phyloP scores from a whole-genome alignment of 345 rosid species.

The Gossypium herbaceum region DNA sequence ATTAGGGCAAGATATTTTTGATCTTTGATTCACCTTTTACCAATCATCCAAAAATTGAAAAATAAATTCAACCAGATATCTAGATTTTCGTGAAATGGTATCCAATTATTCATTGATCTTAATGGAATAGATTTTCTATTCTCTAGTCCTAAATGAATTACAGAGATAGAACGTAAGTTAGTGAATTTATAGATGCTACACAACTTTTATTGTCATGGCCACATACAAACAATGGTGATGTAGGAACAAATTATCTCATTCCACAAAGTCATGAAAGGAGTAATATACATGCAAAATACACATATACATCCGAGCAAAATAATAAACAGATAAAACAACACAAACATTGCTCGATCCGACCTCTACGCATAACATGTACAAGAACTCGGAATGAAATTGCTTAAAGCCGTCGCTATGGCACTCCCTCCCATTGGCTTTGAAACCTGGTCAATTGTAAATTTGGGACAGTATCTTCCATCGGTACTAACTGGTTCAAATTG shows the following conservation, averaged over 20 bases:
- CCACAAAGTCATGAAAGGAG: background rate
- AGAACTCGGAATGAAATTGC: background rate
- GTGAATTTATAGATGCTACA: background rate
- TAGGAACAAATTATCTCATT: background rate
- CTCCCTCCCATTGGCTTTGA: background rate
- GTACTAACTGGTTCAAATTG: background rate
- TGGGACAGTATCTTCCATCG: background rate
- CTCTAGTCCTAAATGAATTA: background rate
- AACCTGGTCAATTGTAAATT: background rate
- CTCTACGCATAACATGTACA: background rate
- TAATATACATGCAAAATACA: background rate
- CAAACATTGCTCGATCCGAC: background rate
- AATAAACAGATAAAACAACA: background rate
- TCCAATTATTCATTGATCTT: background rate
- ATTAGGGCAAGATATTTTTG: too few species aligned
- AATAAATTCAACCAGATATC: too few species aligned
- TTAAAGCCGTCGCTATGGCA: background rate
- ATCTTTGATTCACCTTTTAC: too few species aligned
- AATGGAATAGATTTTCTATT: background rate
- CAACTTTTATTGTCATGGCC: conserved; percentile 1
- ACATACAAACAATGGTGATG: background rate
- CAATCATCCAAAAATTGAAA: too few species aligned
- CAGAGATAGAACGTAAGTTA: background rate
- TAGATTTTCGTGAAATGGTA: background rate
- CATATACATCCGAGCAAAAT: background rate